These are phyloP conservation scores for Raffaelea deltoideospora DNA, from an alignment of 2,329 filamentous ascomycete species.

Conservation along the genomic window DNA sequence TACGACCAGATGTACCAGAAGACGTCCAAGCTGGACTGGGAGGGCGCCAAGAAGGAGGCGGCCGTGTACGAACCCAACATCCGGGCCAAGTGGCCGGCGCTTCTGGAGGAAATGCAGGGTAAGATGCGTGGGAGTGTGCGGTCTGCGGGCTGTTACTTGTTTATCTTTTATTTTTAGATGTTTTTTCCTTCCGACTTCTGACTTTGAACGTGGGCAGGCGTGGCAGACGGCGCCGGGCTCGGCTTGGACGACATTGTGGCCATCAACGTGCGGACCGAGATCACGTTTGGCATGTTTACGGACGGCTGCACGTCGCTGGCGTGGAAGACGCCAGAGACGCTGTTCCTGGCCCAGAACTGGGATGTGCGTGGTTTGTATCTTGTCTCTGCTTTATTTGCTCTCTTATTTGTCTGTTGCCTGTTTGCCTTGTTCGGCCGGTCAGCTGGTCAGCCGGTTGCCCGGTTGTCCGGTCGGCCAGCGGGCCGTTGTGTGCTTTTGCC, in stretches of 20 bases:
- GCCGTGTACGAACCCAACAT: neutral
- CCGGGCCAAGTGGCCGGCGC: neutral
- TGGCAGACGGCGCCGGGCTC: constrained; percentile 33
- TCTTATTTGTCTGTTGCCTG: too few relatives aligned
- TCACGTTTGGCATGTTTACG: constrained; percentile 37
- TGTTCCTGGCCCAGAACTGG: constrained; percentile 41
- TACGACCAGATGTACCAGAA: neutral
- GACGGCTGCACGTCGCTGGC: constrained; percentile 42
- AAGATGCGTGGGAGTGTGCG: too few relatives aligned
- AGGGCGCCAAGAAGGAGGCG: neutral
- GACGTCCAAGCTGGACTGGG: neutral
- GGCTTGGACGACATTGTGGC: constrained; percentile 37
- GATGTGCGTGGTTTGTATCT: constrained; percentile 17
- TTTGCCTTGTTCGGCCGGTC: too few relatives aligned
- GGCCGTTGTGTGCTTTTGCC: neutral
- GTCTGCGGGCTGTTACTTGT: neutral
- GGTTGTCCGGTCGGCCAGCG: too few relatives aligned
- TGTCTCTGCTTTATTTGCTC: neutral
- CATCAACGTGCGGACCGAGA: constrained; percentile 42
- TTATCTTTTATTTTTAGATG: too few relatives aligned
- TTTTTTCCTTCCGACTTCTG: too few relatives aligned
- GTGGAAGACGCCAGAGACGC: constrained; percentile 20
- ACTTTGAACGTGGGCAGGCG: constrained; percentile 6
- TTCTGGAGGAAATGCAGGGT: constrained; percentile 28
- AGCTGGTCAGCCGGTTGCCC: too few relatives aligned